Conservation (phyloP, 306 rosid species). For the Cyamopsis tetragonoloba region DNA sequence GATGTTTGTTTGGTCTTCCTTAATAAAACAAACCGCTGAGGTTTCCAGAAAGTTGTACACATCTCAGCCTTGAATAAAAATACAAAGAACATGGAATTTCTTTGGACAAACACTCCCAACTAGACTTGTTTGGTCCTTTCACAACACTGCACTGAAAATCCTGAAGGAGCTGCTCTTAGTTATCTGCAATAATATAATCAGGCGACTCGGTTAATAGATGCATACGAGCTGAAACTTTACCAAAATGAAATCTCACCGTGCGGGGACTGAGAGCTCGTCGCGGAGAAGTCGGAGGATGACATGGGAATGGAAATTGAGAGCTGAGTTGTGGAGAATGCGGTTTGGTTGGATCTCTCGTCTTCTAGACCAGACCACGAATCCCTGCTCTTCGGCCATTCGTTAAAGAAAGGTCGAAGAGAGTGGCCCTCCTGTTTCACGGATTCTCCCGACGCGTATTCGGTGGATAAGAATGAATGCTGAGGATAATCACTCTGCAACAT, state of each 20-base stretch:
- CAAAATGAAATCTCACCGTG: conserved; percentile 26
- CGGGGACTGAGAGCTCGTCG: conserved; percentile 34
- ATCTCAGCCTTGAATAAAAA: conserved; percentile 16
- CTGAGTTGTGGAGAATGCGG: conserved; percentile 36
- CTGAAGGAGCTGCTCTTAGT: conserved; percentile 3
- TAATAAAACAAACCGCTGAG: conserved; percentile 7
- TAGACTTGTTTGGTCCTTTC: conserved; percentile 20
- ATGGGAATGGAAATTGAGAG: conserved; percentile 41
- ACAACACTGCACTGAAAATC: conserved; percentile 17
- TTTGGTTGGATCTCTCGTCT: conserved; percentile 35
- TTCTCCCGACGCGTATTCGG: conserved; percentile 32
- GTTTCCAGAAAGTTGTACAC: conserved; percentile 20
- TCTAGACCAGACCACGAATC: conserved; percentile 36
- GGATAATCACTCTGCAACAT: conserved; percentile 34
- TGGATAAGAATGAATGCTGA: conserved; percentile 33
- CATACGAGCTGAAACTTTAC: conserved; percentile 5
- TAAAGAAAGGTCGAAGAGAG: conserved; percentile 33
- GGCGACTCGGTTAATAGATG: conserved; percentile 10
- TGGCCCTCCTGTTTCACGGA: conserved; percentile 32
- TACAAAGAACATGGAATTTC: background rate
- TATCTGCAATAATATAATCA: conserved; percentile 27
- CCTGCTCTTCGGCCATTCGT: conserved; percentile 41
- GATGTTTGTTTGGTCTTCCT: conserved; percentile 5
- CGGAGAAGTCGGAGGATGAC: conserved; percentile 41
- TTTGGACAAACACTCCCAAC: background rate